Evolutionary conservation across 2,329 filamentous ascomycete genomes (phyloP).

Genomic region (Tympanopsis confertula): DNA sequence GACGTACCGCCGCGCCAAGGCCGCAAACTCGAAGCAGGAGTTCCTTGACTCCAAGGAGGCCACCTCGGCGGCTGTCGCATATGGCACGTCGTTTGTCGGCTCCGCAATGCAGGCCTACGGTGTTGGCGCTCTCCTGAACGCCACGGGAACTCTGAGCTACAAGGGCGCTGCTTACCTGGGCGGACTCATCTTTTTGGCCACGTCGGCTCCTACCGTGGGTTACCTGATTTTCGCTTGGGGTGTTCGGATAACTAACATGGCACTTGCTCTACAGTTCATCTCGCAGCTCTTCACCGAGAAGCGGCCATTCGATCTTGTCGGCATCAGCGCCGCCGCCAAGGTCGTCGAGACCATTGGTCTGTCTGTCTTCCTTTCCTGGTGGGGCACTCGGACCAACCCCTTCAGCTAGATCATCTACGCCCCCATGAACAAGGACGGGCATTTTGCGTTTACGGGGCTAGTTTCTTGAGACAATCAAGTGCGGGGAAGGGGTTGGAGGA

Average conservation of each 20-base stretch:
- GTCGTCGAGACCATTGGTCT: constrained; percentile 87
- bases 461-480: not conserved
- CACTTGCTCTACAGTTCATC: constrained; percentile 50
- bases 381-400: constrained; percentile 89
- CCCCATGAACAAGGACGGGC: not conserved
- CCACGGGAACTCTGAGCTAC: constrained; percentile 87
- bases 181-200: constrained; percentile 80
- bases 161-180: constrained; percentile 95
- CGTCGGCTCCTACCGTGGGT: constrained; percentile 73
- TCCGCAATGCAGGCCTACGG: constrained; percentile 83
- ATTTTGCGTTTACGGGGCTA: not conserved
- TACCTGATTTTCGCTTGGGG: not conserved
- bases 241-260: constrained; percentile 4
- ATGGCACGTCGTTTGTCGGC: constrained; percentile 81
- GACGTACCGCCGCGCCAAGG: constrained; percentile 85
- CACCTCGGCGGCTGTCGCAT: constrained; percentile 72
- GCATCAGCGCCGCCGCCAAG: constrained; percentile 72
- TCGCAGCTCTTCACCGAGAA: constrained; percentile 82
- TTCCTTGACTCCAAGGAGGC: constrained; percentile 91
- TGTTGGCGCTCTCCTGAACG: constrained; percentile 82
- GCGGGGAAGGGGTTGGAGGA: not conserved
- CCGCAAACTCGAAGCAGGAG: constrained; percentile 88
- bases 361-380: constrained; percentile 88
- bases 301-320: constrained; percentile 79
- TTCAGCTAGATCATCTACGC: constrained; percentile 52